These are phyloP conservation scores for Cryphonectria carpinicola DNA, from an alignment of 2,329 filamentous ascomycete species.

Conservation along the genomic window DNA sequence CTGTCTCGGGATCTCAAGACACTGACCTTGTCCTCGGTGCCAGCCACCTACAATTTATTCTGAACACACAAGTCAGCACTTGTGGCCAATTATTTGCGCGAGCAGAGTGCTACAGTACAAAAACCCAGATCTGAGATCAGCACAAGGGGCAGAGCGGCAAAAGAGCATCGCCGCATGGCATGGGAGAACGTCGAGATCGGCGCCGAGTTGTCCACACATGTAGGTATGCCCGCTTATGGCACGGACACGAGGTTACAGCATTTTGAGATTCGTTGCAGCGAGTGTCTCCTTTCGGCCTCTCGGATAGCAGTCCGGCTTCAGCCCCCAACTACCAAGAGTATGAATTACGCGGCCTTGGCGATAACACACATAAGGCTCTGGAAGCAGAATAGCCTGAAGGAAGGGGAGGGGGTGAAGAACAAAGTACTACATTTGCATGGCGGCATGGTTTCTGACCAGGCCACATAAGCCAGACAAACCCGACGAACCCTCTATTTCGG, in stretches of 20 bases:
- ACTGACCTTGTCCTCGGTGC: neutral
- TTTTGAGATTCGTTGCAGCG: neutral
- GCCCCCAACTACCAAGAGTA: neutral
- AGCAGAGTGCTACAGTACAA: neutral
- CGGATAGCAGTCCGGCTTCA: neutral
- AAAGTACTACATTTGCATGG: neutral
- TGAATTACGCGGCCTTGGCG: neutral
- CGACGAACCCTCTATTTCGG: neutral
- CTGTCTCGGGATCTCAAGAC: conserved; percentile 1
- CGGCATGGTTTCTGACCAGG: neutral
- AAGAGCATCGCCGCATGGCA: neutral
- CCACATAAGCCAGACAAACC: neutral
- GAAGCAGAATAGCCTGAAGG: neutral
- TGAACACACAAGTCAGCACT: neutral
- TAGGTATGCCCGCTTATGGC: neutral
- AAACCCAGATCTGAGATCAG: neutral
- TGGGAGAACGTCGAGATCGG: neutral
- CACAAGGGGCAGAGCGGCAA: neutral
- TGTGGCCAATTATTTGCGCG: neutral
- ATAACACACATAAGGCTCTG: neutral
- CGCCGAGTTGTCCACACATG: neutral
- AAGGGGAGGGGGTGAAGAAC: neutral
- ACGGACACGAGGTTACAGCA: neutral
- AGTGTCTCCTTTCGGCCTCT: neutral
- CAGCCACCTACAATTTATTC: neutral